Percentiles rank a stretch among this genome's conserved stretches.
Evolutionary conservation across 345 rosid genomes (phyloP).

Genomic region (Triadica sebifera): DNA sequence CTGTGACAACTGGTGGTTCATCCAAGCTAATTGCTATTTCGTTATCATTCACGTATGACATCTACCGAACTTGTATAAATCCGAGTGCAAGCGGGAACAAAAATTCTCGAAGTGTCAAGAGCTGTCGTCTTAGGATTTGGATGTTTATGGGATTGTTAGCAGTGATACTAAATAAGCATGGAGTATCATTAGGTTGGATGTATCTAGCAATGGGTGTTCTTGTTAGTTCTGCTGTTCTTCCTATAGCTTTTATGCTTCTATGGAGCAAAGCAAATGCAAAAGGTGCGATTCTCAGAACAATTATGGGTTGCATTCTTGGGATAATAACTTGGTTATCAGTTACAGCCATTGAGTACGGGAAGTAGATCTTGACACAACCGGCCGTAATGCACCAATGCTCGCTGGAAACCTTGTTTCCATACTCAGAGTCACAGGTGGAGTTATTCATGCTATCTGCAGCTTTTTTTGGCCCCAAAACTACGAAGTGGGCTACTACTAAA

Average conservation of each 20-base stretch:
- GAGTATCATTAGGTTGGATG: slow-evolving; percentile 97
- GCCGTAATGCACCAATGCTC: slow-evolving; percentile 83
- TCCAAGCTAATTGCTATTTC: slow-evolving; percentile 88
- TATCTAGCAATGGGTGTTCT: slow-evolving; percentile 90
- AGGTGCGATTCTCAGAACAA: slow-evolving; percentile 75
- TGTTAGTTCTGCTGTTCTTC: slow-evolving; percentile 85
- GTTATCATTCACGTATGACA: slow-evolving; percentile 81
- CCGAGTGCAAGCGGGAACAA: slow-evolving; percentile 69
- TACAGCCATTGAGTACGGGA: slow-evolving; percentile 59
- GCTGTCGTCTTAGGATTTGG: slow-evolving; percentile 71
- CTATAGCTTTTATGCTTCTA: slow-evolving; percentile 86
- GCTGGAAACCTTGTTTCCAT: slow-evolving; percentile 82
- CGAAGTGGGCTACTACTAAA: slow-evolving; percentile 77
- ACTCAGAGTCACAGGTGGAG: slow-evolving; percentile 72
- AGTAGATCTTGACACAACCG: slow-evolving; percentile 69
- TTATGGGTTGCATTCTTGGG: slow-evolving; percentile 66
- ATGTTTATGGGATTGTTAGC: slow-evolving; percentile 92
- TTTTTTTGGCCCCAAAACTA: slow-evolving; percentile 66
- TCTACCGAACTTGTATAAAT: slow-evolving; percentile 85
- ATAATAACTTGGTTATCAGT: slow-evolving; percentile 70
- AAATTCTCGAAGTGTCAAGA: slow-evolving; percentile 72
- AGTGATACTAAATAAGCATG: slow-evolving; percentile 75
- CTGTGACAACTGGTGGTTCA: slow-evolving; percentile 92
- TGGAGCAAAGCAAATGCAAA: slow-evolving; percentile 87
- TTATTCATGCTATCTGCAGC: slow-evolving; percentile 68